phyloP scores from a whole-genome alignment of 352 stramenopile genomes.

The Globisporangium cederbergense region DNA sequence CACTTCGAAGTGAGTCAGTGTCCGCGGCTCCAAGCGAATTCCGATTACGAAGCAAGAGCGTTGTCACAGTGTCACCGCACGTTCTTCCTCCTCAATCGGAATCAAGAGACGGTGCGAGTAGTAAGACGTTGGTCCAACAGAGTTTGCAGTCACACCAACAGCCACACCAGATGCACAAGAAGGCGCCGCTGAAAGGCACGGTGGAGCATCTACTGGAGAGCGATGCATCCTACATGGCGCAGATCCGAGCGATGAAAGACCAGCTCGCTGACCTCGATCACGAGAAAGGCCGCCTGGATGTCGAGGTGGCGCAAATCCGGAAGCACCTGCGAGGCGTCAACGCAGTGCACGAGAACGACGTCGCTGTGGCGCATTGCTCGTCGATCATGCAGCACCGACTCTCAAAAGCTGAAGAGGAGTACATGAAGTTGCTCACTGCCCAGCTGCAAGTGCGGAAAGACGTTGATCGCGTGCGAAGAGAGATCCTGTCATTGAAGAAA shows the following conservation, averaged over 20 bases:
- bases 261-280: conserved; percentile 44
- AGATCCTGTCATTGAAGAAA: conserved; percentile 56
- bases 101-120: not conserved
- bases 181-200: conserved; percentile 28
- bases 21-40: not conserved
- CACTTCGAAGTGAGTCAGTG: not conserved
- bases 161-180: conserved; percentile 14
- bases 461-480: conserved; percentile 54
- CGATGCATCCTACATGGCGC: conserved; percentile 56
- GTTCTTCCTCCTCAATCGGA: not conserved
- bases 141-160: not conserved
- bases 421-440: conserved; percentile 70
- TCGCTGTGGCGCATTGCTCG: conserved; percentile 66
- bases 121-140: not conserved
- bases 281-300: conserved; percentile 44
- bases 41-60: conserved; percentile 8
- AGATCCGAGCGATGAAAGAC: conserved; percentile 56
- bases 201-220: conserved; percentile 70
- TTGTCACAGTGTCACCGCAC: not conserved
- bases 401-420: conserved; percentile 71
- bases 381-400: conserved; percentile 75
- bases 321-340: conserved; percentile 63
- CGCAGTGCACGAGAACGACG: conserved; percentile 72
- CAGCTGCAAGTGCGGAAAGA: conserved; percentile 60
- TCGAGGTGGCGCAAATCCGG: conserved; percentile 43